These are phyloP conservation scores for Diplodia corticola DNA, from an alignment of 2,329 filamentous ascomycete genomes.

Conservation along the genomic window DNA sequence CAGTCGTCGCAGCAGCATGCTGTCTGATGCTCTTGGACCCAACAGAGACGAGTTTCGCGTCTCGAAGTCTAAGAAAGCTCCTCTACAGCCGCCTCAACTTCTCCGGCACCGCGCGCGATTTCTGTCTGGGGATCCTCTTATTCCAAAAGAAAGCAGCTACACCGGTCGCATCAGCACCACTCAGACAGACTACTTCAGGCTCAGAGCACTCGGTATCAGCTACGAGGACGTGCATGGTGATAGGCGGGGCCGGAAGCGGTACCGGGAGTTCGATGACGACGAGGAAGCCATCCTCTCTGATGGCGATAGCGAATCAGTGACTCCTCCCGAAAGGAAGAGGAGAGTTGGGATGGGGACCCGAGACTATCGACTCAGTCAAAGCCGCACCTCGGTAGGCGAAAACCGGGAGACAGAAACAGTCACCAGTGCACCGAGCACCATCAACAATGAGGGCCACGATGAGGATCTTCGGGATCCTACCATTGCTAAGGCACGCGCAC, in stretches of 20 bases:
- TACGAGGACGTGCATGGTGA: constrained; percentile 27
- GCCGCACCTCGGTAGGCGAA: constrained; percentile 16
- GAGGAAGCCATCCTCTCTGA: constrained; percentile 21
- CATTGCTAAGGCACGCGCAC: constrained; percentile 36
- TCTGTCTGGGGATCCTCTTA: constrained; percentile 18
- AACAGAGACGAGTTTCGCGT: neutral
- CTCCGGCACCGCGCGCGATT: constrained; percentile 12
- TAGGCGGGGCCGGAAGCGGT: constrained; percentile 33
- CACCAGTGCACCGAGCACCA: constrained; percentile 23
- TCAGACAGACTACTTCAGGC: constrained; percentile 52
- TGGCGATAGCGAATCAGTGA: neutral
- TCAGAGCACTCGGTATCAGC: constrained; percentile 52
- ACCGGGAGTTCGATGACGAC: constrained; percentile 22
- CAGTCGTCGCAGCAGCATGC: neutral
- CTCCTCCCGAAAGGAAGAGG: constrained; percentile 17
- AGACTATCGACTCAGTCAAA: constrained; percentile 12
- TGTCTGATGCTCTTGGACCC: neutral
- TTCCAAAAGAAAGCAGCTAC: constrained; percentile 24
- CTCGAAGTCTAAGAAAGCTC: constrained; percentile 6
- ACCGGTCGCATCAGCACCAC: constrained; percentile 45
- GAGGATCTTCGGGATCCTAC: constrained; percentile 35
- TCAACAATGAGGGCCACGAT: constrained; percentile 25
- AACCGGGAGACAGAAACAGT: constrained; percentile 8
- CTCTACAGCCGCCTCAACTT: constrained; percentile 3
- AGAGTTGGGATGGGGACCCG: neutral